Evolutionary conservation across 2,329 filamentous ascomycete genomes (phyloP), one percentile per base, ranked within the genome.

Genomic region (Lachnum nothofagi): DNA sequence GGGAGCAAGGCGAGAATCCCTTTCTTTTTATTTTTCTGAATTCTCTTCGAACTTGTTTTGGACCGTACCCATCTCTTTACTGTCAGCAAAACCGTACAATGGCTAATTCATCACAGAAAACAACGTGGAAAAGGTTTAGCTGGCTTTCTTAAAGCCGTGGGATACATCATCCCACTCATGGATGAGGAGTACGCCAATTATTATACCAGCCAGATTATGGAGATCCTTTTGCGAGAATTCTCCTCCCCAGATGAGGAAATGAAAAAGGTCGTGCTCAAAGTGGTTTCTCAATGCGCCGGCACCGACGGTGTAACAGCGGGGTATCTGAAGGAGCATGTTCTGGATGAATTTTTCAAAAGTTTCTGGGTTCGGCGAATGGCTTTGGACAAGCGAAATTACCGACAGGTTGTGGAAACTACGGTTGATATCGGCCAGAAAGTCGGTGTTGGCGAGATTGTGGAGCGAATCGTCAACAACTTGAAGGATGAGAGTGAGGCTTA

Each of bases 161-260:
- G 93, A 22, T 97, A 93, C 67, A 95, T 98, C 64, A 97, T 98
- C 55, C 93, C 93, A 4, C 79, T 98, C 44, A 98, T 98, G 93
- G 93, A 98, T 71, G 93, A 98, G 70, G 93, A 98, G 65, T 97
- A 96, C 67, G 91, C 93, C 70, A 97, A 96, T 67, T 98, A 98
- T 72, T 98, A 98, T 65, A 97, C 93, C 7, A 88, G 84, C 59
- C 91, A 98, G 68, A 96, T 98, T 63, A 97, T 98, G 91, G 93
- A 97, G 68, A 97, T 97, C 62, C 74, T 98, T 12, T 80, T 97
- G 24, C 83, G 93, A 62, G 93, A 98, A 66, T 98, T 98, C 64
- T 87, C 90, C 5, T 96, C 91, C 0, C 93, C 93, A 0, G 93
- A 98, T 58, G 93, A 98, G 69, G 93, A 98, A 70, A 98, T 98